Percentiles rank a stretch among this genome's conserved stretches.
phyloP scores from a whole-genome alignment of 2,329 filamentous ascomycete species.

The Diaporthe nobilis region DNA sequence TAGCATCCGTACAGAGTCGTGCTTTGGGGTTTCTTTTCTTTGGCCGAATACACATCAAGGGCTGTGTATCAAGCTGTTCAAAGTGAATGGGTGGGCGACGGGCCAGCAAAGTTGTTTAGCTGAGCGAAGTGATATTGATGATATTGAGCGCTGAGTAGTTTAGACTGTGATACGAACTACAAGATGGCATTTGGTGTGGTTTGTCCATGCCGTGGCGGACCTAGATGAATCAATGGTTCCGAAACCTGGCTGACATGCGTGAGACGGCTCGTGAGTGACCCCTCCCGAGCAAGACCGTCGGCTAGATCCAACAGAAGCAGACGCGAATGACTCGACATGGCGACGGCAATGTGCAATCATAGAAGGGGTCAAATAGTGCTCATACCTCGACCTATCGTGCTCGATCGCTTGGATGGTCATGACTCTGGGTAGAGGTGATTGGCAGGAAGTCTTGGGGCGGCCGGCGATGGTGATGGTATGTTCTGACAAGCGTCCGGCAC shows the following conservation, averaged over 20 bases:
- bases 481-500: constrained; percentile 16
- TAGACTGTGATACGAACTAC: constrained; percentile 25
- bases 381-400: constrained; percentile 9
- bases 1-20: not conserved
- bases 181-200: not conserved
- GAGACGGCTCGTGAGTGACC: constrained; percentile 11
- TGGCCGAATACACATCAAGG: not conserved
- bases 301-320: not conserved
- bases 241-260: constrained; percentile 24
- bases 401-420: not conserved
- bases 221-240: constrained; percentile 18
- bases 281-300: not conserved
- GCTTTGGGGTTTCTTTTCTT: not conserved
- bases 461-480: constrained; percentile 29
- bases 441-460: not conserved
- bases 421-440: constrained; percentile 10
- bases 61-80: not conserved
- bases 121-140: constrained; percentile 1
- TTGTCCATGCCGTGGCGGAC: not conserved
- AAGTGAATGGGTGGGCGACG: not conserved
- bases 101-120: not conserved
- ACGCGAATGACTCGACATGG: constrained; percentile 13
- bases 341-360: not conserved
- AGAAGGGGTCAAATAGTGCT: not conserved
- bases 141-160: not conserved